Conservation (phyloP, 148 eudicot species). For the Chenopodium formosanum region DNA sequence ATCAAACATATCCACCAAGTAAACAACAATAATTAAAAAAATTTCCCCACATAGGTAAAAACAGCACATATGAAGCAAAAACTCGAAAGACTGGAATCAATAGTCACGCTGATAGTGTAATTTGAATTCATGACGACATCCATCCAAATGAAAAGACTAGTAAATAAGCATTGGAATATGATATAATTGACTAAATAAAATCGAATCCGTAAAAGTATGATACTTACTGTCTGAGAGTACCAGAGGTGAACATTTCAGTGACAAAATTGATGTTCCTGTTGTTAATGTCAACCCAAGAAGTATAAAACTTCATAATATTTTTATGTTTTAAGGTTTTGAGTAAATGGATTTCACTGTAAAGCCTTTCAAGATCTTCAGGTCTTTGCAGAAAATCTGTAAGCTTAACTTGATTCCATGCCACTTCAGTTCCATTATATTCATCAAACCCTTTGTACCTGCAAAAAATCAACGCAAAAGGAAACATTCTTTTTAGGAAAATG, state of each 20-base stretch:
- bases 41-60: background rate
- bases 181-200: background rate
- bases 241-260: constrained; percentile 47
- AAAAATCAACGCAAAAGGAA: background rate
- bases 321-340: constrained; percentile 39
- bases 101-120: too few species aligned
- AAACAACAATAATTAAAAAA: background rate
- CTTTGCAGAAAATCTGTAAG: constrained; percentile 40
- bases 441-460: constrained; percentile 41
- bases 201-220: background rate
- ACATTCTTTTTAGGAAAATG: background rate
- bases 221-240: constrained; percentile 43
- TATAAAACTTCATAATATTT: constrained; percentile 40
- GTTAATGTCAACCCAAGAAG: constrained; percentile 44
- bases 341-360: constrained; percentile 40
- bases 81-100: too few species aligned
- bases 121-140: too few species aligned
- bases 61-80: background rate
- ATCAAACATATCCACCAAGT: background rate
- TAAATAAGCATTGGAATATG: background rate
- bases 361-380: constrained; percentile 41
- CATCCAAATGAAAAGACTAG: background rate
- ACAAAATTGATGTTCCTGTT: constrained; percentile 40
- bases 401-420: constrained; percentile 42
- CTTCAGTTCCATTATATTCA: constrained; percentile 41